Conservation (phyloP, 257 asterid species). For the Solanum paucissectum region DNA sequence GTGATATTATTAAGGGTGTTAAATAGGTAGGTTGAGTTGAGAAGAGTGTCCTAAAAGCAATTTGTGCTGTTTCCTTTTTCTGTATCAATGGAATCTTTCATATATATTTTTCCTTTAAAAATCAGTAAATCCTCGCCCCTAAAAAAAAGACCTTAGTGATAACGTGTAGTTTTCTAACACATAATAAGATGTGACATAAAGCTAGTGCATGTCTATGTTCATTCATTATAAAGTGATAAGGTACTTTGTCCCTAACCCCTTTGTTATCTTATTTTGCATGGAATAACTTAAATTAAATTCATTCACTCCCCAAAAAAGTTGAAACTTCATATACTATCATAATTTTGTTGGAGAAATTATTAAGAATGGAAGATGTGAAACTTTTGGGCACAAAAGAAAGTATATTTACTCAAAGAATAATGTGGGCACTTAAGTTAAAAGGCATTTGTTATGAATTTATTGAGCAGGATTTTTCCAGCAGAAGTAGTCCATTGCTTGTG, state of each 20-base stretch:
- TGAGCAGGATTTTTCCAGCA: conserved; percentile 1
- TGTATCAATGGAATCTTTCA: neutral
- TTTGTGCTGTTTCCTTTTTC: neutral
- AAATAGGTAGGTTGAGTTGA: too few relatives aligned
- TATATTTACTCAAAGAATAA: neutral
- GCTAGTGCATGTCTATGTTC: neutral
- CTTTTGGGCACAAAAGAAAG: conserved; percentile 1
- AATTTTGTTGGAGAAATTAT: neutral
- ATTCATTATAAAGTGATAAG: neutral
- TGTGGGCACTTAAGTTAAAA: conserved; percentile 6
- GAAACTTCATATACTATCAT: neutral
- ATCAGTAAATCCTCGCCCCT: neutral
- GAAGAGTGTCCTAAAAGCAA: neutral
- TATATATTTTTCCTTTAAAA: too few relatives aligned
- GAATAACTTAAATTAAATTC: neutral
- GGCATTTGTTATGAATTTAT: neutral
- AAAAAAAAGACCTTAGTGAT: neutral
- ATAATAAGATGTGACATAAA: neutral
- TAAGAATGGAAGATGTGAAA: neutral
- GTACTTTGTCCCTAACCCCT: neutral
- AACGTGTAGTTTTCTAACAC: neutral
- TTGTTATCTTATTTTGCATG: neutral
- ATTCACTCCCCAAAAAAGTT: neutral
- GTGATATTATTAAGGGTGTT: too few relatives aligned
- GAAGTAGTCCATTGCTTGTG: neutral